Evolutionary conservation across 768 basidiomycete genomes (phyloP), one percentile per base, ranked within the genome.

Genomic region (Naematelia aurantialba): DNA sequence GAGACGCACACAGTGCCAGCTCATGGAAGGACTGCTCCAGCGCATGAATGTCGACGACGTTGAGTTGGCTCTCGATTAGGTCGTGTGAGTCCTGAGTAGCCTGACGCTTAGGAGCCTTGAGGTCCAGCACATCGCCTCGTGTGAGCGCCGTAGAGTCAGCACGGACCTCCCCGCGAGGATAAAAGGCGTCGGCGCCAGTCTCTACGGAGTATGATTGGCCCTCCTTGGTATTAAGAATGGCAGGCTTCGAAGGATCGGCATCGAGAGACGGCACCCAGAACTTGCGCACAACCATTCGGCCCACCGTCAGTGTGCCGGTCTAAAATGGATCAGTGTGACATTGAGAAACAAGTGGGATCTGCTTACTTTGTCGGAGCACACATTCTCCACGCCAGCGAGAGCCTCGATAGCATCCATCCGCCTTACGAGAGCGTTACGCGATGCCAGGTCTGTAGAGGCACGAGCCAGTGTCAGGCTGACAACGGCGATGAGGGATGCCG

Each of bases 321-420:
- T 63, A 29, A 19, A 5, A 17, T 5, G 10, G 2, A 10, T 56
- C 55, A 56, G 55, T 21, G 8, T 39, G 8, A 8, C 8, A 39
- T 39, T 39, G 8, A 39, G 34, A 17, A 17, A 17, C 17, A 39
- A 8, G 34, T 17, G 34, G 17, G 34, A 39, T 42, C 12, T 29
- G 53, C 58, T 60, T 49, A 60, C 58, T 60, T 86, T 86, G 72
- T 87, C 85, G 22, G 83, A 84, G 69, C 85, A 86, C 53, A 81
- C 69, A 50, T 81, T 67, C 55, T 76, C 78, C 25, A 86, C 84
- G 8, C 81, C 83, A 11, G 84, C 83, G 42, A 87, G 69, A 51
- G 82, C 84, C 68, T 86, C 85, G 61, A 86, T 79, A 13, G 85
- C 84, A 62, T 85, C 84, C 61, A 87, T 80, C 54, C 83, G 81